phyloP scores from a whole-genome alignment of 441 rosid genomes.

The Bruguiera hainesii region DNA sequence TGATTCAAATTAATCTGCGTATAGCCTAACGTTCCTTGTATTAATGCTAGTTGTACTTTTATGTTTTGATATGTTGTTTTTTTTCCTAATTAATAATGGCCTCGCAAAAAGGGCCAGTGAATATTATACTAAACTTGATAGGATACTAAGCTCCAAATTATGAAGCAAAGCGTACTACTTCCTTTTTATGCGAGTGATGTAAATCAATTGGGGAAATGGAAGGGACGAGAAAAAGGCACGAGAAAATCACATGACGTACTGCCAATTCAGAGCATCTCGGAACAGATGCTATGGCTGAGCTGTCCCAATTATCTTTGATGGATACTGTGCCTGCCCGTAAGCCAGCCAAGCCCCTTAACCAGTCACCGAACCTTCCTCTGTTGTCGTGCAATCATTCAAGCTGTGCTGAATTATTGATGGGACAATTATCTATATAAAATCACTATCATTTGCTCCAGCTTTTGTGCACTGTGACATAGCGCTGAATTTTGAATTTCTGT shows the following conservation, averaged over 20 bases:
- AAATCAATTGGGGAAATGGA: not conserved
- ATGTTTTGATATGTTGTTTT: too few species aligned
- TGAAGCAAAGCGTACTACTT: not conserved
- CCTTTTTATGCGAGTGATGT: not conserved
- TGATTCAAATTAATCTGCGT: too few species aligned
- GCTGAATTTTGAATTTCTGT: too few species aligned
- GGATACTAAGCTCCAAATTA: not conserved
- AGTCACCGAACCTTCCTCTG: conserved; percentile 18
- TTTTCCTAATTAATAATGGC: too few species aligned
- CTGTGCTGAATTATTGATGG: not conserved
- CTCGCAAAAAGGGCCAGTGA: too few species aligned
- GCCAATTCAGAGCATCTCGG: conserved; percentile 24
- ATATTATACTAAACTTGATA: too few species aligned
- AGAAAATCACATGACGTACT: conserved; percentile 11
- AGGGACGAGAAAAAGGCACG: conserved; percentile 11
- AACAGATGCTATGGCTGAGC: conserved; percentile 34
- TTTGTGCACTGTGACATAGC: too few species aligned
- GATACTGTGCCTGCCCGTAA: conserved; percentile 7
- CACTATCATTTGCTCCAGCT: too few species aligned
- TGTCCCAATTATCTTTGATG: conserved; percentile 22
- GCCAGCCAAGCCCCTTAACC: conserved; percentile 12
- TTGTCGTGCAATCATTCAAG: conserved; percentile 12
- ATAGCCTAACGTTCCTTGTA: too few species aligned
- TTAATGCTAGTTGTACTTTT: too few species aligned
- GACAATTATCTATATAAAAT: conserved; percentile 31